Evolutionary conservation across 2,329 filamentous ascomycete genomes (phyloP), one percentile per base, ranked within the genome.

Genomic region (Didymella segeticola): DNA sequence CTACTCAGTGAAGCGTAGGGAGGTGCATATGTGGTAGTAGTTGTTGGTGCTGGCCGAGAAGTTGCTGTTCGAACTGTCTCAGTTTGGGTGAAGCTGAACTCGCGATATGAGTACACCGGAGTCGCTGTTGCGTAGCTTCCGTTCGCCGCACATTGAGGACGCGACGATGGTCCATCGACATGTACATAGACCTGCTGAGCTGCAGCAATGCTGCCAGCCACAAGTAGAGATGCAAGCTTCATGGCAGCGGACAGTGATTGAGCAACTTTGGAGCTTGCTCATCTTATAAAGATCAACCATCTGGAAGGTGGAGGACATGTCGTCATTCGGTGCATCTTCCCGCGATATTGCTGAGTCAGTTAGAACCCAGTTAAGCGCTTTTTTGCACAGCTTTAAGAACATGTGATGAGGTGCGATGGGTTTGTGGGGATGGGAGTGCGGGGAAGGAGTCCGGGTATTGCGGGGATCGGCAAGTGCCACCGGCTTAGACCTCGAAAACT

Each of bases 61-160:
- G 71, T 77, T 5, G 76, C 75, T 27, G 68, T 74, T 11, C 75
- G 67, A 14, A 75, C 62, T 2, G 75, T 78, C 43, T 75, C 71
- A 4, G 73, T 75, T 53, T 76, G 74, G 0, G 71, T 77, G 50
- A 73, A 77, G 26, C 67, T 69, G 38, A 71, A 72, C 2, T 65
- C 49, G 47, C 68, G 60, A 59, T 75, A 70, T 8, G 58, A 58
- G 45, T 73, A 71, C 19, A 58, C 61, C 42, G 67, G 73, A 34
- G 50, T 57, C n/a, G 58, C 63, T 45, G 64, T 70, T 10, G 64
- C 62, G 45, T 67, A 67, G 23, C 57, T 61, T 17, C 47, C 55
- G 36, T 65, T 70, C 9, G 39, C 46, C 10, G 58, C 49, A 50
- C 72, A 75, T 54, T 69, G 67, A 19, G 70, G 59, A 22, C 63